Base-by-base conservation (phyloP, 352 stramenopile species). In the Pythium chondricola region DNA sequence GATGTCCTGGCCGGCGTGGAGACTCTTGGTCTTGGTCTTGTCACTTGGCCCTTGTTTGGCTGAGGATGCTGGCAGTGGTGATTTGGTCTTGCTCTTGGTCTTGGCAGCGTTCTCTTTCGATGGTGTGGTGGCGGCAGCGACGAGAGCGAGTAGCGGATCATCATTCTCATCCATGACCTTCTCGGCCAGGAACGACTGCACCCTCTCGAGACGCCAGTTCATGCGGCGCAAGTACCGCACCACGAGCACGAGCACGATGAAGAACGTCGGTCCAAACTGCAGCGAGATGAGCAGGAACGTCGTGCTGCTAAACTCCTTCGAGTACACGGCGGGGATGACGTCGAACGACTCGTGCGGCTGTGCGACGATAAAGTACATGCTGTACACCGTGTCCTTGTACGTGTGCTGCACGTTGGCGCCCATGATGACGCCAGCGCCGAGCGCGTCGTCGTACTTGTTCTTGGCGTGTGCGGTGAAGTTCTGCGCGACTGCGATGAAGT, bases 351-450 rank as follows among this genome's bases (percentile, higher is more conserved):
- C 69, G 40, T 85, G 73, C 2, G 81, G 81, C 21, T 80, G 63
- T 1, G 76, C 69, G 8, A 93, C 38, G 27, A 88, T 77, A 40
- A 93, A 89, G 67, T 95, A 95, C 79, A 93, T 92, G 48, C 66
- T 88, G 16, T 81, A 41, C 33, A 74, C 80, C 6, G 65, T 67
- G 48, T 67, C 78, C 14, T 61, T 77, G 51, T 78, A 87, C 32
- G 60, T 71, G 26, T 72, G 63, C 4, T 41, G 45, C 4, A 88
- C 39, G 41, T 93, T 95, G 20, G 54, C 52, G 10, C 79, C 83
- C 1, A 71, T 83, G 38, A 87, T 58, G 40, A 90, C 54, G 6
- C 77, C 78, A 18, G 44, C 46, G 1, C 63, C 63, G 30, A 84
- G 69, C 13, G 77, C 69, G 37, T 90, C 79, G 29, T 74, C 73